A percentile compares a stretch with the other conserved stretches of the same genome.
These are phyloP conservation scores for Linaria vulgaris DNA, from an alignment of 257 asterid species.

Conservation along the genomic window DNA sequence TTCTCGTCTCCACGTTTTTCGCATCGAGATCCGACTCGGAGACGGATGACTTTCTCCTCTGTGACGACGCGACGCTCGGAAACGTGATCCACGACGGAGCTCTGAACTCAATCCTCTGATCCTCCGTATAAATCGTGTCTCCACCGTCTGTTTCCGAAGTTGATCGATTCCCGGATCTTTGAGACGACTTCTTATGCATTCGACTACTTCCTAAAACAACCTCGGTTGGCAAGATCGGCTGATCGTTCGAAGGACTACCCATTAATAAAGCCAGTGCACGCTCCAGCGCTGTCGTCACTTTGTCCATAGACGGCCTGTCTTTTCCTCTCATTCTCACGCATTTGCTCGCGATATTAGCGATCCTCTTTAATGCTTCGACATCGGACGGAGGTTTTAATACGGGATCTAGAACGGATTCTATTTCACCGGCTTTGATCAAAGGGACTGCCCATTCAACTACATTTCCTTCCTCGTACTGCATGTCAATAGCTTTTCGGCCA, in stretches of 20 bases:
- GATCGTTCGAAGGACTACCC: slow-evolving; percentile 90
- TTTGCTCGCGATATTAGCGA: slow-evolving; percentile 75
- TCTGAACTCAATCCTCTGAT: slow-evolving; percentile 69
- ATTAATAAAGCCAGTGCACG: slow-evolving; percentile 75
- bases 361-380: slow-evolving; percentile 66
- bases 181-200: slow-evolving; percentile 81
- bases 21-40: slow-evolving; percentile 80
- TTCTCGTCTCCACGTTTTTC: slow-evolving; percentile 47
- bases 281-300: slow-evolving; percentile 81
- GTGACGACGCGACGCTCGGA: slow-evolving; percentile 92
- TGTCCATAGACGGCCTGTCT: slow-evolving; percentile 95
- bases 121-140: slow-evolving; percentile 44
- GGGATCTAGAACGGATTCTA: slow-evolving; percentile 65
- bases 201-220: slow-evolving; percentile 89
- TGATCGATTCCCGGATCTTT: slow-evolving; percentile 66
- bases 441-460: slow-evolving; percentile 98
- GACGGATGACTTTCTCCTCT: slow-evolving; percentile 75
- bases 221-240: slow-evolving; percentile 89
- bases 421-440: slow-evolving; percentile 63
- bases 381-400: slow-evolving; percentile 57
- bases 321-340: slow-evolving; percentile 95
- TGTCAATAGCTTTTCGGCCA: slow-evolving; percentile 85
- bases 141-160: slow-evolving; percentile 74
- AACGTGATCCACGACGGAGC: slow-evolving; percentile 95
- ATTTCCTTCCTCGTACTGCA: slow-evolving; percentile 89